Evolutionary conservation across 345 rosid genomes (phyloP), one percentile per base, ranked within the genome.

Genomic region (Dipteronia sinensis): DNA sequence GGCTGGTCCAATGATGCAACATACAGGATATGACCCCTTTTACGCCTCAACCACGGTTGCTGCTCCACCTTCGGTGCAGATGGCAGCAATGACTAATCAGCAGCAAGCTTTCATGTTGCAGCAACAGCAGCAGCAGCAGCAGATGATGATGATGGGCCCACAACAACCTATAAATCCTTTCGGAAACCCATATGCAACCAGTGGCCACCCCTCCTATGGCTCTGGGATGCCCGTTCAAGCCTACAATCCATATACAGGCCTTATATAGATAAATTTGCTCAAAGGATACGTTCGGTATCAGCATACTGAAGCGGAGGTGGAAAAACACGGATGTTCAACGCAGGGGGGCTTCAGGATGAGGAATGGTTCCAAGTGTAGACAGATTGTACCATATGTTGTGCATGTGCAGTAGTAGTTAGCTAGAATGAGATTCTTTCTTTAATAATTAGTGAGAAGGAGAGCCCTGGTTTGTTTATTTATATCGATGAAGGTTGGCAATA

Each of bases 101-200:
- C 97, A 92, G 64, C 97, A 90, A 69, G 90, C 89, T 55, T 86
- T 82, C 80, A 82, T 90, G 89, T 81, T 86, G 75, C 93, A 89
- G 71, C 90, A 86, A 77, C 90, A 84, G 76, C 91, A 87, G 77
- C 94, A 86, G 73, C 90, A 89, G 78, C 88, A 88, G 76, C 85
- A 80, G 87, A 88, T 90, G 94, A 88, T 87, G 97, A 87, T 88
- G 91, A 83, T 85, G 88, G 89, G 78, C 16, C 85, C 81, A 49
- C 94, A 90, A 64, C 90, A 77, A 67, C 79, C 89, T 19, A 55
- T 78, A 22, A 90, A 92, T 80, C 91, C 94, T 63, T 92, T 89
- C 25, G 88, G 68, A 22, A 87, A 83, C 53, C 79, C 89, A 25
- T 87, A 87, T 56, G 88, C 86, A 81, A 65, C 90, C 72, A 73